Evolutionary conservation across 192 early-diverging fungal species (phyloP), one percentile per base, ranked within the genome.

Genomic region (Borealophlyctis nickersoniae): DNA sequence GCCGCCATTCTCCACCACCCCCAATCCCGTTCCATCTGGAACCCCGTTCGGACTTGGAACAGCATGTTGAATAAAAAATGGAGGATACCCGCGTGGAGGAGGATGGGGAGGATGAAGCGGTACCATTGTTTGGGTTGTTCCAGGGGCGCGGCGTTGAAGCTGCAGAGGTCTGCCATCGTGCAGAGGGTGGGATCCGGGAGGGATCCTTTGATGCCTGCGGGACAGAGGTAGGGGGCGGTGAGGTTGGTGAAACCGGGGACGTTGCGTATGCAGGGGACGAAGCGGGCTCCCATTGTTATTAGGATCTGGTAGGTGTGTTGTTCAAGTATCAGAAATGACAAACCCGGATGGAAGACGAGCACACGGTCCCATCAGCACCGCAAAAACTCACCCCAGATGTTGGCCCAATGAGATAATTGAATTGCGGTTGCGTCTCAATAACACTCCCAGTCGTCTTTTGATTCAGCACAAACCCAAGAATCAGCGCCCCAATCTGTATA

Each of bases 361-460:
- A n/a, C n/a, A n/a, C n/a, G n/a, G n/a, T n/a, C 33, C 3, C 11
- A 72, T 7, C n/a, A 63, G 13, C 58, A 67, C 69, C 32, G 66
- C 28, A 62, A 35, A 28, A 30, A 52, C 45, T 35, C 63, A 79
- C 78, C 4, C 77, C 77, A 2, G 80, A 36, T 2, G 75, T 60
- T 5, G 91, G 91, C 4, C 92, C 92, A 67, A 93, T 91, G 86
- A 95, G 87, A 62, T 79, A 82, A 61, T 94, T 94, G 61, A 89
- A 82, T 7, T 45, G 7, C 0, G 88, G 86, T 27, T 72, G 75
- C 0, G 82, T 84, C 59, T 88, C 68, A 33, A 94, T 88, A 24
- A 84, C 29, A 13, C 45, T 58, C 7, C 87, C 84, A 0, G 89
- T 91, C 14, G 78, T 45, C 30, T 83, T 59, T 11, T 79, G 58